These are phyloP conservation scores for Dryadomyces quercus-mongolicae DNA, from an alignment of 2,329 filamentous ascomycete species.

Conservation along the genomic window DNA sequence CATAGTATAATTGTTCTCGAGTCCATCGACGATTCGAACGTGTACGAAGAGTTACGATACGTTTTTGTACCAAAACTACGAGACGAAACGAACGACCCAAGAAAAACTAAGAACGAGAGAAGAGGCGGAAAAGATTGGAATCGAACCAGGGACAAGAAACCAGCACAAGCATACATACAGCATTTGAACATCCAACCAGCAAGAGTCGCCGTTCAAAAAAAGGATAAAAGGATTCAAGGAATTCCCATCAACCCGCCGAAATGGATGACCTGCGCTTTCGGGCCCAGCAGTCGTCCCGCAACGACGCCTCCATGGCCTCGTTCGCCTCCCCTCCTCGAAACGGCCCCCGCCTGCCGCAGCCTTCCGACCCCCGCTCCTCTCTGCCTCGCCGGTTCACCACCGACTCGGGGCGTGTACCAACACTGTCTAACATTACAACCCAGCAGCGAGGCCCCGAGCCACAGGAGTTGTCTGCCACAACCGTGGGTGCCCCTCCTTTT, in stretches of 20 bases:
- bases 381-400: slow-evolving; percentile 90
- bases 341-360: slow-evolving; percentile 48
- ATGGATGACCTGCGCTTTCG: slow-evolving; percentile 75
- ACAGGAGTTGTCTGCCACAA: slow-evolving; percentile 34
- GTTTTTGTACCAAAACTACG: slow-evolving; percentile 12
- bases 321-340: slow-evolving; percentile 65
- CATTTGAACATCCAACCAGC: no score
- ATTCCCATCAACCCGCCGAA: neutral
- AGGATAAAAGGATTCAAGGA: neutral
- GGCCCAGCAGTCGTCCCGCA: slow-evolving; percentile 63
- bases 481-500: slow-evolving; percentile 13
- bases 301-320: slow-evolving; percentile 62
- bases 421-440: slow-evolving; percentile 49
- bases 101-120: neutral
- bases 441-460: slow-evolving; percentile 34
- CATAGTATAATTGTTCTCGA: slow-evolving; percentile 7
- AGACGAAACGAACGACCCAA: slow-evolving; percentile 5
- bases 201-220: no score
- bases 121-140: neutral
- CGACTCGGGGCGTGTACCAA: slow-evolving; percentile 73
- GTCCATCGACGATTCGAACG: slow-evolving; percentile 5
- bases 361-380: slow-evolving; percentile 58
- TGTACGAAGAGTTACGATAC: slow-evolving; percentile 14
- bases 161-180: no score
- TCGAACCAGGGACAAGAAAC: no score